Evolutionary conservation across 164 flowering plant genomes (phyloP), one percentile per base, ranked within the genome.

Genomic region (Kingdonia uniflora): DNA sequence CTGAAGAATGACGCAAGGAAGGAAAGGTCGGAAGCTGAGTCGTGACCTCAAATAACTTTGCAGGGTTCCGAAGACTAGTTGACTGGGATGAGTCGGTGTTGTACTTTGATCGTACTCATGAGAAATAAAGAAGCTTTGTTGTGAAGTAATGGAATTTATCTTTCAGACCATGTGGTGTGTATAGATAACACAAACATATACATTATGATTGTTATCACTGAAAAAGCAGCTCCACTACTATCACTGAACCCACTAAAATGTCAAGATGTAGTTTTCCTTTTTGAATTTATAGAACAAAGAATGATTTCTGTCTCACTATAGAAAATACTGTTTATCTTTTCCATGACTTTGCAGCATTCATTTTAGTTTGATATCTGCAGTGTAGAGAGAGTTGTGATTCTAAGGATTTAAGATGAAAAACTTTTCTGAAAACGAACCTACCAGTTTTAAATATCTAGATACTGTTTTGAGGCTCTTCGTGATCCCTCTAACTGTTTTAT

Each of bases 401-500:
- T 29, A 8, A 29, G 8, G 8, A 29, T 29, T 42, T 42, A 70
- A 58, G 33, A 73, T 74, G 80, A 71, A 71, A 19, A 58, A 55
- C 56, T 25, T 44, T 54, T 61, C 58, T 44, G 70, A 67, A 42
- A 57, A 39, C 25, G 57, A 43, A 59, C 49, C 65, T 38, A 43
- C 23, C 44, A 5, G 17, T 11, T 0, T 81, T 13, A 79, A 70
- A 60, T 25, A 73, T 55, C 6, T 80, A 6, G 92, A 89, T 61
- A 65, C 53, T 39, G 69, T 72, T 14, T 76, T 92, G 1, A 82
- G 96, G 67, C 51, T 87, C 37, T 68, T 48, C 62, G 80, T 74
- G 6, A 58, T 85, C 51, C 96, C 96, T 51, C 73, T 84, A 2
- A 73, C 76, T 66, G 66, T 68, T 62, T 87, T 79, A 52, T 69